Evolutionary conservation across 2,329 filamentous ascomycete genomes (phyloP), one percentile per base, ranked within the genome.

Genomic region (Neonectria sp.): DNA sequence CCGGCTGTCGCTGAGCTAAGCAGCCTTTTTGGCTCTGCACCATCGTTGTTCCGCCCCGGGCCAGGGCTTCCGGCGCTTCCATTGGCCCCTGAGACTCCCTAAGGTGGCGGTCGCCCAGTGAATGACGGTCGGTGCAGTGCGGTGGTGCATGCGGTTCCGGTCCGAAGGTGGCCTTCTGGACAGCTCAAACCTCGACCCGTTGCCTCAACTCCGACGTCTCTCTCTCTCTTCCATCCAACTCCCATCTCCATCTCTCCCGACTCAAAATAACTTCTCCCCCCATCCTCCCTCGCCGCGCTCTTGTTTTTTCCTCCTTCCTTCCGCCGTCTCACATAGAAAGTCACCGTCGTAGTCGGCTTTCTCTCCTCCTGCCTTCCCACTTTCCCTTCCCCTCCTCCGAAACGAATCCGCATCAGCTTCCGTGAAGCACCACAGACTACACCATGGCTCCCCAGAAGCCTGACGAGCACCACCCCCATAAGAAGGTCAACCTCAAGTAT

Each of bases 401-500:
- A 61, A 56, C 60, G 56, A 74, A 61, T 15, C 71, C 63, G 62
- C 68, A 70, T 68, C 73, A 73, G 73, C 75, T 77, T 76, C 73
- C 43, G 51, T 71, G 70, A 75, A 76, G 72, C 73, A 77, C 53
- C 63, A 29, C 67, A 74, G 66, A 65, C 67, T 67, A 75, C 88
- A 92, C 83, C 74, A 95, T 95, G 93, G 90, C 91, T 82, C 82
- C 90, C 73, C 90, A 93, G 56, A 27, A 60, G 80, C 89, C 90
- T 72, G 81, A 82, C 69, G 88, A 93, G 68, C 86, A 70, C 67
- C 70, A 69, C 67, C 70, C 61, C 35, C 74, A 90, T 77, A 95
- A 94, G 90, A 95, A 94, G 91, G 92, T 91, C 82, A 93, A 95
- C 83, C 82, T 95, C 83, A 88, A 90, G 93, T 95, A 89, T 81